Conservation (phyloP, 805 yeast genomes). For the Dipodascus albidus region DNA sequence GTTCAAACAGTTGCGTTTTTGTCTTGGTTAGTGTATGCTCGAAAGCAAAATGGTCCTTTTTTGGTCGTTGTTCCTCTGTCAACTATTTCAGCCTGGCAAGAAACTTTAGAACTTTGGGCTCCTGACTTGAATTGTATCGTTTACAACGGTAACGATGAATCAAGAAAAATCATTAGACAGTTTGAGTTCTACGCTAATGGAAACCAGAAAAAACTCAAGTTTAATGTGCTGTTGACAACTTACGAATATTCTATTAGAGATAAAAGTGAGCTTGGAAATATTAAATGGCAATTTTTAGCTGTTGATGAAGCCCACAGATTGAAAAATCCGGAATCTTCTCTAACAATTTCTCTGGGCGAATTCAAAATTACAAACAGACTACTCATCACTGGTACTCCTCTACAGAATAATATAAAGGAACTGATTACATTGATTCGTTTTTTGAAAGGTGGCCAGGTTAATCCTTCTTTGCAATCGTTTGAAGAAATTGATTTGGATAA, state of each 20-base stretch:
- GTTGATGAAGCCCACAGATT: conserved; percentile 98
- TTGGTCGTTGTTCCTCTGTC: conserved; percentile 91
- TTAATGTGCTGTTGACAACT: conserved; percentile 86
- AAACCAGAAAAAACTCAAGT: conserved; percentile 60
- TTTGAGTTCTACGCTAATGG: conserved; percentile 65
- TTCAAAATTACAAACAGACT: conserved; percentile 78
- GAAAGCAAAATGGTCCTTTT: conserved; percentile 97
- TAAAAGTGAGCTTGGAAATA: conserved; percentile 60
- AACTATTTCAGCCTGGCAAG: conserved; percentile 98
- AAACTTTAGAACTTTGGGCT: conserved; percentile 94
- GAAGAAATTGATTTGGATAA: conserved; percentile 88
- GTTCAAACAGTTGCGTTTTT: conserved; percentile 92
- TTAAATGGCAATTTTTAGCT: conserved; percentile 93
- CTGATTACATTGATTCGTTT: conserved; percentile 90
- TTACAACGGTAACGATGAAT: conserved; percentile 82
- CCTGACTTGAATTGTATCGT: conserved; percentile 91
- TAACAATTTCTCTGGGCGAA: conserved; percentile 76
- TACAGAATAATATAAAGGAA: conserved; percentile 92
- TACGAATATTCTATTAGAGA: conserved; percentile 95
- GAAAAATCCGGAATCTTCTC: conserved; percentile 85
- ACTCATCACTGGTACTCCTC: conserved; percentile 94
- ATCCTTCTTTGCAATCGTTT: conserved; percentile 41
- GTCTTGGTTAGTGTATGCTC: conserved; percentile 88
- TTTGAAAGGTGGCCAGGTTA: conserved; percentile 88
- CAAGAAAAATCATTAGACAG: conserved; percentile 73